Evolutionary conservation across 140 eudicot species (phyloP).

Genomic region (Anethum foeniculum): DNA sequence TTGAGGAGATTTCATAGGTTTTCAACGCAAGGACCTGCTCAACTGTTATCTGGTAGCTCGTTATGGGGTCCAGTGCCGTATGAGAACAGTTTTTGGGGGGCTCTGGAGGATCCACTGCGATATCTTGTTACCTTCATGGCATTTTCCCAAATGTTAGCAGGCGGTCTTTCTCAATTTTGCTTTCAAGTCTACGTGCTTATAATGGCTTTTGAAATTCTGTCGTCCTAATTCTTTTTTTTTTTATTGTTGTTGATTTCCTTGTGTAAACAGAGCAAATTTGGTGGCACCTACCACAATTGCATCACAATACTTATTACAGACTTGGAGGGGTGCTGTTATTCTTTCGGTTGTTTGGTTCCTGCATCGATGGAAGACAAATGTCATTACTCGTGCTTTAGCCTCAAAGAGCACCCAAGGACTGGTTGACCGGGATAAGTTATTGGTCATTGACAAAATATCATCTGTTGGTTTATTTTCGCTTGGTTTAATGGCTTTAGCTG

Average conservation of each 20-base stretch:
- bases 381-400: constrained; percentile 66
- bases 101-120: constrained; percentile 78
- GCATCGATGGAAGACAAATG: constrained; percentile 89
- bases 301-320: constrained; percentile 51
- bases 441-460: constrained; percentile 67
- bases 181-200: constrained; percentile 1
- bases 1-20: constrained; percentile 70
- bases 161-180: neutral
- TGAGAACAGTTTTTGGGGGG: constrained; percentile 94
- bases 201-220: neutral
- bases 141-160: constrained; percentile 71
- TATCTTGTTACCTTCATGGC: constrained; percentile 81
- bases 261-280: constrained; percentile 56
- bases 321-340: constrained; percentile 82
- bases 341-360: constrained; percentile 84
- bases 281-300: constrained; percentile 80
- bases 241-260: constrained; percentile 6
- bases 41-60: constrained; percentile 45
- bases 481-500: constrained; percentile 88
- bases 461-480: constrained; percentile 78
- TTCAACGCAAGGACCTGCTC: constrained; percentile 65
- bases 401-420: constrained; percentile 26
- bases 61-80: constrained; percentile 75
- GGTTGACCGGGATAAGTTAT: constrained; percentile 54
- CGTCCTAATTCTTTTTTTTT: neutral